Evolutionary conservation across 1,284 basidiomycete species (phyloP), one percentile per base, ranked within the genome.

Genomic region (Hymenochaete sp.): DNA sequence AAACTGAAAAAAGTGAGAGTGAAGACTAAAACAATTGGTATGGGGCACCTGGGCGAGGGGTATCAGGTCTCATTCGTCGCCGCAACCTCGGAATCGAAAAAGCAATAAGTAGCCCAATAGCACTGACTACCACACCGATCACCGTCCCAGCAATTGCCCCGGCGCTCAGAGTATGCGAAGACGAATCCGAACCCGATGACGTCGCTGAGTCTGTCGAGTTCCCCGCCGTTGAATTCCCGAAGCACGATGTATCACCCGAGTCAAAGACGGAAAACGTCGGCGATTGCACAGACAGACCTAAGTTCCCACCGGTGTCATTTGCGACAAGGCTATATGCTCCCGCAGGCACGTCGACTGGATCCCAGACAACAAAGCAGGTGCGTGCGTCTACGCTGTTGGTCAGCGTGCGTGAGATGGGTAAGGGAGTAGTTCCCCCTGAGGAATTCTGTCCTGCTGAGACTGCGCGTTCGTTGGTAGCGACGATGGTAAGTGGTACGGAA

Each of bases 61-160:
- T 21, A 13, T 40, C 24, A 22, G 43, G 6, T 25, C 37, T 24
- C 16, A 44, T 33, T 10, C 38, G 40, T 7, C 38, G 35, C 8
- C 45, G 45, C 14, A 50, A 52, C 18, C 54, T 53, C 24, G 56
- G 58, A 35, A 54, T 51, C n/a, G 52, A 54, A 40, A 56, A 58
- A 11, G 53, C 56, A 8, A 55, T 35, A 26, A 58, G 16, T 24
- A 61, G 46, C 16, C 57, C 36, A 16, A 54, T 36, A 14, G 59
- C 54, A 14, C 53, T 58, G 8, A 52, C 49, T 3, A 54, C 41
- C 7, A 56, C 45, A 26, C 55, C 57, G 1, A 50, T 54, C 7
- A 59, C 52, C 11, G 53, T 56, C 14, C 59, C 59, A 14, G 54
- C 56, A 14, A 61, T 42, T 3, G 55, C 59, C 14, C 51, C 55